A percentile compares a stretch with the other conserved stretches of the same genome.
Conservation (phyloP, 2,329 filamentous ascomycete genomes). For the Colletotrichum destructivum region DNA sequence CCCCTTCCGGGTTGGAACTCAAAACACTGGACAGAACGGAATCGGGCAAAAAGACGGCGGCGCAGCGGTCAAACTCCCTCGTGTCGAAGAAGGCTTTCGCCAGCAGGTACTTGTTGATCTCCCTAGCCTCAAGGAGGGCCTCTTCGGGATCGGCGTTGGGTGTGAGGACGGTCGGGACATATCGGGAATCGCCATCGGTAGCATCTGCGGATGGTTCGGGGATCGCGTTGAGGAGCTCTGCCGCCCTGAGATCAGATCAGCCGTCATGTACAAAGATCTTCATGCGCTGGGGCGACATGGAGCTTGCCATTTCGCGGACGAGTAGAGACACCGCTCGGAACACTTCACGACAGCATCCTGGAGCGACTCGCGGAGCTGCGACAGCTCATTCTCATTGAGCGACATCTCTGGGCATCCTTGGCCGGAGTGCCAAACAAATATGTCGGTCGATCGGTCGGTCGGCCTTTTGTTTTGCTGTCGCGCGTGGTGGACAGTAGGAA, state of each 20-base stretch:
- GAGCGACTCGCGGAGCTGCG: conserved; percentile 80
- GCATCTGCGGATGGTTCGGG: conserved; percentile 71
- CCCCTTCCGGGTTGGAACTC: conserved; percentile 60
- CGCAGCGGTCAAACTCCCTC: conserved; percentile 93
- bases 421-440: neutral
- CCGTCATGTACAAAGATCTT: conserved; percentile 16
- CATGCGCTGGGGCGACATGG: neutral
- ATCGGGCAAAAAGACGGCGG: conserved; percentile 88
- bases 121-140: conserved; percentile 81
- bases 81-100: conserved; percentile 97
- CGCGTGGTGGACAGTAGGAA: neutral
- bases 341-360: conserved; percentile 92
- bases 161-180: conserved; percentile 64
- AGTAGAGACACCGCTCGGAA: conserved; percentile 94
- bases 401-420: conserved; percentile 58
- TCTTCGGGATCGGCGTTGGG: conserved; percentile 79
- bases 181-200: conserved; percentile 54
- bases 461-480: neutral
- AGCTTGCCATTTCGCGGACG: conserved; percentile 92
- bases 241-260: conserved; percentile 75
- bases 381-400: conserved; percentile 69
- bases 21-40: conserved; percentile 80
- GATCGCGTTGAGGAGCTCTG: conserved; percentile 91
- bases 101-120: conserved; percentile 87
- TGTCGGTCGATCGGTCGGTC: neutral